Evolutionary conservation across 805 yeast genomes (phyloP).

Genomic region (Jamesozyma lodderae): DNA sequence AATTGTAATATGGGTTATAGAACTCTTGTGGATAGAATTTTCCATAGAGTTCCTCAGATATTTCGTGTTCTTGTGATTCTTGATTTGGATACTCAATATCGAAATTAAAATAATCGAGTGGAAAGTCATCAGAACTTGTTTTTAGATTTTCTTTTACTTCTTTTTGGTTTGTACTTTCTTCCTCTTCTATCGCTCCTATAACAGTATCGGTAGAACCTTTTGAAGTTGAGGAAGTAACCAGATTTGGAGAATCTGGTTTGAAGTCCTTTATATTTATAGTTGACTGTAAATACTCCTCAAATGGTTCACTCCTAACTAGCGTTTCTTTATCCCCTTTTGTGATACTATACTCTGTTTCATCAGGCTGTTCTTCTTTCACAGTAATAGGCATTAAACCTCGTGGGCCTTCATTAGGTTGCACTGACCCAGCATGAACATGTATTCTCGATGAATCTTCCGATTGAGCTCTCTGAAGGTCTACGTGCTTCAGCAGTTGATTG

Average conservation of each 20-base stretch:
- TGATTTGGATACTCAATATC: slow-evolving; percentile 31
- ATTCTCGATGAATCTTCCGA: background rate
- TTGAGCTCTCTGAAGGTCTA: background rate
- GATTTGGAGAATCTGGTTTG: background rate
- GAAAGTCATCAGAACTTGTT: slow-evolving; percentile 45
- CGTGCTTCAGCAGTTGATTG: slow-evolving; percentile 38
- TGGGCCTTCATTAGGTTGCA: no score
- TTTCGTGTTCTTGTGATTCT: background rate
- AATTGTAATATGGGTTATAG: background rate
- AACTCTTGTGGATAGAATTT: background rate
- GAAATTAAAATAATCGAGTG: slow-evolving; percentile 54
- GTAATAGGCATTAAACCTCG: no score
- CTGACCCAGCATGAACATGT: no score
- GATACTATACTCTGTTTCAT: no score
- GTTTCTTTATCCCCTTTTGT: no score
- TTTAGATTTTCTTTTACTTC: background rate
- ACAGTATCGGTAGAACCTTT: background rate
- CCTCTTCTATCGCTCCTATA: background rate
- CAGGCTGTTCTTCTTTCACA: no score
- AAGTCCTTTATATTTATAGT: background rate
- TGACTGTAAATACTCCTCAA: background rate
- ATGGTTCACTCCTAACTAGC: background rate
- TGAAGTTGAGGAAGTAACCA: background rate
- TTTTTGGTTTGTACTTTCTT: background rate
- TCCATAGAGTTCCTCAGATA: background rate